A percentile compares a stretch with the other conserved stretches of the same genome.
These are phyloP conservation scores for Solanum pennellii DNA, from an alignment of 257 asterid species.

Conservation along the genomic window DNA sequence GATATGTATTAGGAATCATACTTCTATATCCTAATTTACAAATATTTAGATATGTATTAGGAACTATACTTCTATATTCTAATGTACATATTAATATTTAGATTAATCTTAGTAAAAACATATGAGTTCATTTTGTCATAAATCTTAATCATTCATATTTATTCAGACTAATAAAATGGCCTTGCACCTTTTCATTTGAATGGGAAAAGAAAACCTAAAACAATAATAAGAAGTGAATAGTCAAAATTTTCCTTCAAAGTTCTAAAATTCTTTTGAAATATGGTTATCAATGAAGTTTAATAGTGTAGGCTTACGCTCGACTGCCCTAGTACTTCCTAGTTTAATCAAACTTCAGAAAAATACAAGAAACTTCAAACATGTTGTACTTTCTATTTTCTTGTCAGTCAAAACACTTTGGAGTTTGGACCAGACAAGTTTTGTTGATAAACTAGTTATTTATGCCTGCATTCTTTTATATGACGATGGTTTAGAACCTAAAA, in stretches of 20 bases:
- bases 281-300: neutral
- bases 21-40: neutral
- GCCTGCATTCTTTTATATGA: neutral
- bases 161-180: neutral
- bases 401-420: neutral
- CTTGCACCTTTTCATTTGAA: neutral
- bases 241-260: neutral
- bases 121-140: neutral
- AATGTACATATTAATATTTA: neutral
- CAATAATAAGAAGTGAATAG: neutral
- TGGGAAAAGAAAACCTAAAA: neutral
- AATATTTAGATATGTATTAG: too few species aligned
- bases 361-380: neutral
- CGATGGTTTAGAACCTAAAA: neutral
- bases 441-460: neutral
- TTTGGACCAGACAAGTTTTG: neutral
- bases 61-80: too few species aligned
- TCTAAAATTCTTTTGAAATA: neutral
- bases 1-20: neutral
- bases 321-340: neutral
- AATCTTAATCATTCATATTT: neutral
- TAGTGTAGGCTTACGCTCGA: neutral
- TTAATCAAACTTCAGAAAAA: neutral
- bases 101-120: neutral
- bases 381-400: neutral